These are phyloP conservation scores for Nannochloris sp. DNA, from an alignment of 139 green algal genomes.

Conservation along the genomic window DNA sequence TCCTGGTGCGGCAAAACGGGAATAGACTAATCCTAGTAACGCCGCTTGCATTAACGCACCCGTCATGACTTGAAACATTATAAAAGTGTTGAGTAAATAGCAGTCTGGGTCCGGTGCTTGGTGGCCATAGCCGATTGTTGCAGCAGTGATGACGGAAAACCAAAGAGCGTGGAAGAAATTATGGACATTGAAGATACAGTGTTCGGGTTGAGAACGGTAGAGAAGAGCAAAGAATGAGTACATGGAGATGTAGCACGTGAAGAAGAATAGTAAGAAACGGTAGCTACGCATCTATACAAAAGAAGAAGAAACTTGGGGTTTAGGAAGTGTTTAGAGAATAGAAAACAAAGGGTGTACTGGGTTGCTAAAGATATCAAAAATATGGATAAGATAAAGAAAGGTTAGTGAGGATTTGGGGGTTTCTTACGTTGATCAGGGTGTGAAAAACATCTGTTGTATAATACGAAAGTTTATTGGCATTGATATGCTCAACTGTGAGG, in stretches of 20 bases:
- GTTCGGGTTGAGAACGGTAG: conserved; percentile 24
- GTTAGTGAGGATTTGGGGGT: neutral
- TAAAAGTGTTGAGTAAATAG: conserved; percentile 29
- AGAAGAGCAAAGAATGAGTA: conserved; percentile 39
- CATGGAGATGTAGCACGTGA: conserved; percentile 39
- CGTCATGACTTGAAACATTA: conserved; percentile 32
- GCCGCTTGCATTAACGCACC: conserved; percentile 45
- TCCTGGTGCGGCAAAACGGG: conserved; percentile 46
- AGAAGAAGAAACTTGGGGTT: neutral
- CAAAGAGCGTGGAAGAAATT: conserved; percentile 40
- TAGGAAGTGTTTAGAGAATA: neutral
- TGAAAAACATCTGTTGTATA: conserved; percentile 37
- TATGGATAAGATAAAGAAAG: neutral
- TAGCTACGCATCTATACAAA: conserved; percentile 15
- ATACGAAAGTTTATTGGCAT: neutral
- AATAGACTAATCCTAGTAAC: conserved; percentile 64
- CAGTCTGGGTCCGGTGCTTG: conserved; percentile 46
- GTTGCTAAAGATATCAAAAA: no score
- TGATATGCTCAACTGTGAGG: conserved; percentile 4
- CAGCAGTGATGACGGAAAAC: conserved; percentile 46
- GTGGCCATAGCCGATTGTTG: conserved; percentile 25
- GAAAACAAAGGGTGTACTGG: no score
- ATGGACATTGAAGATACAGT: conserved; percentile 33
- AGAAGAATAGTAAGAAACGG: conserved; percentile 45
- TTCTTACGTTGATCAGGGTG: conserved; percentile 35